These are phyloP conservation scores for Cucumis sativus DNA, from an alignment of 306 rosid genomes.

Conservation along the genomic window DNA sequence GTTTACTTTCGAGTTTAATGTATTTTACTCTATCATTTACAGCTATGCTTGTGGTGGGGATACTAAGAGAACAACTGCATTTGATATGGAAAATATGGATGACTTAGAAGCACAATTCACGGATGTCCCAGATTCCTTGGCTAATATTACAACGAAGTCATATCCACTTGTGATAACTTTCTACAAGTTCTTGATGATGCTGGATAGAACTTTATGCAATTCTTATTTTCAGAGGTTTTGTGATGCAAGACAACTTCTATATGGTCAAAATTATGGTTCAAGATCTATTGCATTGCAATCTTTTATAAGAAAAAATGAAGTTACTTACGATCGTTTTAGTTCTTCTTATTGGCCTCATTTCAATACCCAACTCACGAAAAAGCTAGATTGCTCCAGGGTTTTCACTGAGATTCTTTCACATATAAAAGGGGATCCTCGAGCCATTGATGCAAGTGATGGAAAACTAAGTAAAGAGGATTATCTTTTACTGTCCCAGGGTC, in stretches of 20 bases:
- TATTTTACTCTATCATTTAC: neutral
- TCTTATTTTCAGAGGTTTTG: conserved; percentile 58
- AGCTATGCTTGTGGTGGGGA: conserved; percentile 31
- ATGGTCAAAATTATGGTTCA: conserved; percentile 13
- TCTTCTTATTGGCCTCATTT: conserved; percentile 63
- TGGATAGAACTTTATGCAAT: conserved; percentile 54
- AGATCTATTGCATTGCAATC: conserved; percentile 40
- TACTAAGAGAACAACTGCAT: conserved; percentile 8
- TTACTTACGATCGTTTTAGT: conserved; percentile 49
- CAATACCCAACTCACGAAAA: conserved; percentile 36
- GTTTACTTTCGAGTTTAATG: neutral
- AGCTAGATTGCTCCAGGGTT: conserved; percentile 47
- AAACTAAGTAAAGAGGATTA: conserved; percentile 40
- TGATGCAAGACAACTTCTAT: conserved; percentile 10
- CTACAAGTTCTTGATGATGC: conserved; percentile 72
- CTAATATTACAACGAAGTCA: conserved; percentile 26
- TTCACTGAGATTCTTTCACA: conserved; percentile 62
- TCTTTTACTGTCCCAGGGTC: conserved; percentile 24
- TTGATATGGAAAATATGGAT: conserved; percentile 27
- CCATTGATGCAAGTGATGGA: conserved; percentile 23
- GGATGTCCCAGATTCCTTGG: conserved; percentile 43
- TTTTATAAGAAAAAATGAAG: conserved; percentile 47
- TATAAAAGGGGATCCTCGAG: conserved; percentile 49
- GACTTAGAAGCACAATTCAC: conserved; percentile 35
- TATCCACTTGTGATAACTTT: conserved; percentile 81